Evolutionary conservation across 139 green algal species (phyloP), one percentile per base, ranked within the genome.

Genomic region (Closterium sp.): DNA sequence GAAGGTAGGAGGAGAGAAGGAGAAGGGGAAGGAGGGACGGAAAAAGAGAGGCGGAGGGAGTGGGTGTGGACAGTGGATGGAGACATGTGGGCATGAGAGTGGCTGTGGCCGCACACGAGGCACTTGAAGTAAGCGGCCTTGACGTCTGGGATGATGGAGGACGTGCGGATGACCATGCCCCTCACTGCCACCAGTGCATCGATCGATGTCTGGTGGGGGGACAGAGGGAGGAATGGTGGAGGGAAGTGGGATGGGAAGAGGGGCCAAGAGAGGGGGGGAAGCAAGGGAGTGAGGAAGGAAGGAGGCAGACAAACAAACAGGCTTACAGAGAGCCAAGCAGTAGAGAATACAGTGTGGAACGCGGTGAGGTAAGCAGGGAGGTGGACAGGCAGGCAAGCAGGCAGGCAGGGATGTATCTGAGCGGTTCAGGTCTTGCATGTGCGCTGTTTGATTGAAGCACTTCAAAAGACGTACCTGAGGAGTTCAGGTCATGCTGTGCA

Each of bases 401-500:
- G n/a, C n/a, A n/a, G n/a, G n/a, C n/a, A n/a, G n/a, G n/a, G n/a
- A n/a, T n/a, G n/a, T n/a, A n/a, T n/a, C n/a, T n/a, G n/a, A n/a
- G n/a, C n/a, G n/a, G n/a, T n/a, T n/a, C n/a, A n/a, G n/a, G n/a
- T n/a, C n/a, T n/a, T n/a, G n/a, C n/a, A n/a, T n/a, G n/a, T n/a
- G n/a, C n/a, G n/a, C n/a, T n/a, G n/a, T n/a, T 2, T 22, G 38
- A 10, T 89, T 38, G 19, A 29, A 3, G 89, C 32, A 3, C 32
- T 38, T 38, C 32, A 38, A 38, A 38, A 38, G 88, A 91, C 30
- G 28, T 4, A 93, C 91, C 91, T 32, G 28, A 93, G n/a, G 98
- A 98, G 94, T 99, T 97, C 38, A 99, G 96, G 90, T 99, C 98
- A n/a, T n/a, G n/a, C n/a, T n/a, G 6, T 98, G 96, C 95, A 99